Percentiles rank a stretch among this genome's conserved stretches.
Evolutionary conservation across 371 early-diverging fungal species (phyloP).

Genomic region (Lichtheimia ornata): DNA sequence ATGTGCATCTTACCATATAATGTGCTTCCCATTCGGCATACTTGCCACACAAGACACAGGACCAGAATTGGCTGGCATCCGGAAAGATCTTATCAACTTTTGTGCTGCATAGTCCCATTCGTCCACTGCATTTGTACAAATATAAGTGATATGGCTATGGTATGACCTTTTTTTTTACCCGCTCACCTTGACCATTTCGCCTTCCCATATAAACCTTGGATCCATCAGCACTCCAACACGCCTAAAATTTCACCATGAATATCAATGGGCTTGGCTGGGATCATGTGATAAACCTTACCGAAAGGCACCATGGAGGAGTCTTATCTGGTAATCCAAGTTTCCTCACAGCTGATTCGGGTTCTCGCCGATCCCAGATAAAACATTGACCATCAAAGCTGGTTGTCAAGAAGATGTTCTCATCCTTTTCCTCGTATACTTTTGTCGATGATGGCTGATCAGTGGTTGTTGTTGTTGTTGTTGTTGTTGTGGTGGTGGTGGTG

Average conservation of each 20-base stretch:
- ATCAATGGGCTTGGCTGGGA: too few relatives aligned
- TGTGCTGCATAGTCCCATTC: constrained; percentile 83
- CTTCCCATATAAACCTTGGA: constrained; percentile 73
- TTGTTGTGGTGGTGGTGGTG: too few relatives aligned
- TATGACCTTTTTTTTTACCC: neutral
- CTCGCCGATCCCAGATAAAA: constrained; percentile 82
- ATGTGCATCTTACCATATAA: constrained; percentile 72
- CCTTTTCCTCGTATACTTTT: constrained; percentile 22
- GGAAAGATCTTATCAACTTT: constrained; percentile 66
- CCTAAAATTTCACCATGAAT: constrained; percentile 32
- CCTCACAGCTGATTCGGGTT: constrained; percentile 54
- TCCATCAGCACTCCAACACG: constrained; percentile 88
- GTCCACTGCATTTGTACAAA: constrained; percentile 62
- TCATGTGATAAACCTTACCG: constrained; percentile 44
- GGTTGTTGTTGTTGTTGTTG: too few relatives aligned
- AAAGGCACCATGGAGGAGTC: constrained; percentile 90
- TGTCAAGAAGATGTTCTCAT: constrained; percentile 61
- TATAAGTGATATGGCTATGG: too few relatives aligned
- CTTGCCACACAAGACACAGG: constrained; percentile 79
- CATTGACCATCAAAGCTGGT: constrained; percentile 88
- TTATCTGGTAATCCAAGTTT: constrained; percentile 61
- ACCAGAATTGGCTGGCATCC: constrained; percentile 90
- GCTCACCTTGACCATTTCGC: constrained; percentile 74
- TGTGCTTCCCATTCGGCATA: constrained; percentile 80
- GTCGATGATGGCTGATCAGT: constrained; percentile 4